Percentiles rank a stretch among this genome's conserved stretches.
These are phyloP conservation scores for Castanea sativa DNA, from an alignment of 306 rosid species.

Conservation along the genomic window DNA sequence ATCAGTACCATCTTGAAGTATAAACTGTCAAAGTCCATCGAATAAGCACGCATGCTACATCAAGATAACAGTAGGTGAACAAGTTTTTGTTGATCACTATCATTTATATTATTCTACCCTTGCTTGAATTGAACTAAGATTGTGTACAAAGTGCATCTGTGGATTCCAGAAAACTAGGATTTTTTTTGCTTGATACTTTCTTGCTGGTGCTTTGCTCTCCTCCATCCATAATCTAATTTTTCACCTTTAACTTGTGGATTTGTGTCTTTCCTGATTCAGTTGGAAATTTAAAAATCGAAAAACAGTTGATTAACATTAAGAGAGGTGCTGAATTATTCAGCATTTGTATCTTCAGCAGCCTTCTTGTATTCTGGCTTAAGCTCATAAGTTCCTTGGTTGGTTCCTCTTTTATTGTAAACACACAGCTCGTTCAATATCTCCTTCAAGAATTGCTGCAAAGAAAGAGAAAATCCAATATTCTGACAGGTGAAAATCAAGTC, in stretches of 20 bases:
- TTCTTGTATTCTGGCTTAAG: slow-evolving; percentile 98
- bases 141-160: background rate
- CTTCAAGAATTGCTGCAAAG: slow-evolving; percentile 94
- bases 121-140: background rate
- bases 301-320: background rate
- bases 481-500: background rate
- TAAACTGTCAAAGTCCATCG: background rate
- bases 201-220: background rate
- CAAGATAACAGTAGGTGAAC: background rate
- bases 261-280: background rate
- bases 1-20: background rate
- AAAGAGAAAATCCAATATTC: slow-evolving; percentile 9
- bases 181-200: background rate
- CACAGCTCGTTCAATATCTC: slow-evolving; percentile 95
- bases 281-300: background rate
- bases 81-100: background rate
- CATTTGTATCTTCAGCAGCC: slow-evolving; percentile 70
- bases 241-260: background rate
- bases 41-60: background rate
- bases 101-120: background rate
- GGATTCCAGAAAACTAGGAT: background rate
- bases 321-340: slow-evolving; percentile 42
- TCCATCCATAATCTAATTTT: background rate
- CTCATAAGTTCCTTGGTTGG: slow-evolving; percentile 98
- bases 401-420: slow-evolving; percentile 95